phyloP scores from a whole-genome alignment of 331 rosid genomes.

The Malus hybrid region DNA sequence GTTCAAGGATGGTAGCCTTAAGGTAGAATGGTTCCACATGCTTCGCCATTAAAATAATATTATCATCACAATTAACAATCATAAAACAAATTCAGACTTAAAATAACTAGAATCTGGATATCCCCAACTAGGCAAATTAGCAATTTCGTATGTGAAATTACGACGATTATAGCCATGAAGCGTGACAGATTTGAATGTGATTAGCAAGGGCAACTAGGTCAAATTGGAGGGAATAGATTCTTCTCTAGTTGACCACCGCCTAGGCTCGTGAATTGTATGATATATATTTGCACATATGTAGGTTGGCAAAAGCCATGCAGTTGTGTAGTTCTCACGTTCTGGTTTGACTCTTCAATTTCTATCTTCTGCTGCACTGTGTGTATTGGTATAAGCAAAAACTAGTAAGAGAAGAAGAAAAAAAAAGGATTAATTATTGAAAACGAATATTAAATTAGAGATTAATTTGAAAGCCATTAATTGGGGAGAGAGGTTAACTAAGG shows the following conservation, averaged over 20 bases:
- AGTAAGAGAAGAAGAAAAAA: conserved; percentile 1
- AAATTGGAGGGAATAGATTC: background rate
- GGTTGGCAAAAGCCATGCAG: conserved; percentile 63
- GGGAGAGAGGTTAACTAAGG: conserved; percentile 1
- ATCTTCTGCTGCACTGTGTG: conserved; percentile 19
- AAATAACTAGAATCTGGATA: conserved; percentile 8
- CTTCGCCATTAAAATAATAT: conserved; percentile 23
- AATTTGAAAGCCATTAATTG: conserved; percentile 6
- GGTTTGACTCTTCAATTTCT: conserved; percentile 35
- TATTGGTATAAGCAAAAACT: conserved; percentile 1
- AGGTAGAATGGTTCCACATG: conserved; percentile 50
- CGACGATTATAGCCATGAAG: background rate
- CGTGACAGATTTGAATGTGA: background rate
- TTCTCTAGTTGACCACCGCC: conserved; percentile 14
- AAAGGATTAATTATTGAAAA: background rate
- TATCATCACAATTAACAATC: background rate
- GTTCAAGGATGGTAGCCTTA: conserved; percentile 16
- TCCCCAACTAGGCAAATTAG: conserved; percentile 7
- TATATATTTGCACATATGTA: background rate
- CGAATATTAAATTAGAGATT: background rate
- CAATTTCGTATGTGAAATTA: conserved; percentile 2
- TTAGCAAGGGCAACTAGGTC: background rate
- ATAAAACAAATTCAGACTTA: background rate
- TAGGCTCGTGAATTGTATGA: conserved; percentile 3
- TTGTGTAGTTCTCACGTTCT: conserved; percentile 54